phyloP scores from a whole-genome alignment of 805 yeast genomes.

The Metschnikowia dekortorum region DNA sequence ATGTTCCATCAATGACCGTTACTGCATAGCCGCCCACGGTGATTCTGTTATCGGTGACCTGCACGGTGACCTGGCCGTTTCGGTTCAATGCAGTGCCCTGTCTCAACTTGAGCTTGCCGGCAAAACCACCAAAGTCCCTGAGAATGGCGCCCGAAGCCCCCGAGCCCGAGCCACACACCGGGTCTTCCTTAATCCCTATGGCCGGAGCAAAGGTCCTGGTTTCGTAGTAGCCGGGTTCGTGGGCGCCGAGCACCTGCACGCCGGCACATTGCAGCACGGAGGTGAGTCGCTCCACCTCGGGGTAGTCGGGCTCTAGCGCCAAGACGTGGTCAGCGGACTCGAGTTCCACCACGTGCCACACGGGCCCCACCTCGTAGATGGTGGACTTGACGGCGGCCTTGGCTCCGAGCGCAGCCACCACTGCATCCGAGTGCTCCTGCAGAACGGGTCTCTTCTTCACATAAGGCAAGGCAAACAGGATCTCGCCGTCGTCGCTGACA shows the following conservation, averaged over 20 bases:
- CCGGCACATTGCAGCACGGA: conserved; percentile 20
- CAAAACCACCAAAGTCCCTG: conserved; percentile 7
- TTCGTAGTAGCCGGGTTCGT: conserved; percentile 18
- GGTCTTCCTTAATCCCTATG: conserved; percentile 42
- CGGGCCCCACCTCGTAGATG: conserved; percentile 42
- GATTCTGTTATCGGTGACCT: conserved; percentile 13
- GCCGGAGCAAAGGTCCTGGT: conserved; percentile 43
- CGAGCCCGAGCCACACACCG: conserved; percentile 52
- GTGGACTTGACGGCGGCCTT: conserved; percentile 20
- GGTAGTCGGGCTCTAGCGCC: conserved; percentile 28
- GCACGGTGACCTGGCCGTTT: conserved; percentile 31
- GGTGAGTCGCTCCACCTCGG: conserved; percentile 11
- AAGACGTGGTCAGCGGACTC: conserved; percentile 28
- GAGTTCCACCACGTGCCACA: conserved; percentile 40
- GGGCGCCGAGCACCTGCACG: conserved; percentile 35
- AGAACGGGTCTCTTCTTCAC: conserved; percentile 10
- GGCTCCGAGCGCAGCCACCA: conserved; percentile 9
- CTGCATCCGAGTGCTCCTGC: conserved; percentile 4
- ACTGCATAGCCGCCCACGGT: conserved; percentile 39
- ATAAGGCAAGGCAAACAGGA: conserved; percentile 28
- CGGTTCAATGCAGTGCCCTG: conserved; percentile 31
- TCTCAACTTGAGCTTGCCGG: conserved; percentile 6
- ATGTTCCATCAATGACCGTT: conserved; percentile 33
- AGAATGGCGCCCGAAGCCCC: conserved; percentile 27
- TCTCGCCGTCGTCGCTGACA: conserved; percentile 15